Percentiles rank a stretch among this genome's conserved stretches.
Evolutionary conservation across 805 yeast species (phyloP).

Genomic region (Hanseniaspora lindneri): DNA sequence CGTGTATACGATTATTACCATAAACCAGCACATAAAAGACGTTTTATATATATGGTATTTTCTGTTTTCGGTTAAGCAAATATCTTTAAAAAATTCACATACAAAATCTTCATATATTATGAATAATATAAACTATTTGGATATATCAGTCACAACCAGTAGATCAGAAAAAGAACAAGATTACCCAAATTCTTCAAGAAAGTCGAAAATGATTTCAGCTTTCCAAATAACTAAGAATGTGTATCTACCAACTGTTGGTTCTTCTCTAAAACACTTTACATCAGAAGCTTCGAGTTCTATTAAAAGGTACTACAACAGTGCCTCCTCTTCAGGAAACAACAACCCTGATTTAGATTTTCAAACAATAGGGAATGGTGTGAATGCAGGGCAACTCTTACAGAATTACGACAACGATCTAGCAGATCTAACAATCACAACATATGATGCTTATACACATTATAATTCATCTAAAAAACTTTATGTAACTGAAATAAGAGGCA

Average conservation of each 20-base stretch:
- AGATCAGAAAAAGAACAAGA: background rate
- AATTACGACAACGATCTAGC: background rate
- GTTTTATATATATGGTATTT: no score
- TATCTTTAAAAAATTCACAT: no score
- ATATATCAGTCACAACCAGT: background rate
- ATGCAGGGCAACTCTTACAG: background rate
- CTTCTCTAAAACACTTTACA: slow-evolving; percentile 39
- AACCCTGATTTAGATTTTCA: slow-evolving; percentile 7
- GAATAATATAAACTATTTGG: background rate
- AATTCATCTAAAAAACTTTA: background rate
- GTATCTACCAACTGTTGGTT: slow-evolving; percentile 42
- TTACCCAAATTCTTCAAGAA: slow-evolving; percentile 21
- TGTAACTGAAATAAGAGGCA: slow-evolving; percentile 11
- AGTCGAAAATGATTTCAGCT: slow-evolving; percentile 40
- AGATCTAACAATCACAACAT: slow-evolving; percentile 10
- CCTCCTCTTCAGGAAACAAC: background rate
- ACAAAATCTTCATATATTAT: no score
- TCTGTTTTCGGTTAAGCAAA: no score
- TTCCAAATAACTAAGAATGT: slow-evolving; percentile 46
- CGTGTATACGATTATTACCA: no score
- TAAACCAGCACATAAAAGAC: no score
- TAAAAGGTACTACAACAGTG: slow-evolving; percentile 16
- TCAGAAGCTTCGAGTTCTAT: slow-evolving; percentile 31
- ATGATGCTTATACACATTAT: slow-evolving; percentile 3
- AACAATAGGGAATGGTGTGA: background rate